These are phyloP conservation scores for Pharus latifolius DNA, from an alignment of 176 grass and related monocot species.

Conservation along the genomic window DNA sequence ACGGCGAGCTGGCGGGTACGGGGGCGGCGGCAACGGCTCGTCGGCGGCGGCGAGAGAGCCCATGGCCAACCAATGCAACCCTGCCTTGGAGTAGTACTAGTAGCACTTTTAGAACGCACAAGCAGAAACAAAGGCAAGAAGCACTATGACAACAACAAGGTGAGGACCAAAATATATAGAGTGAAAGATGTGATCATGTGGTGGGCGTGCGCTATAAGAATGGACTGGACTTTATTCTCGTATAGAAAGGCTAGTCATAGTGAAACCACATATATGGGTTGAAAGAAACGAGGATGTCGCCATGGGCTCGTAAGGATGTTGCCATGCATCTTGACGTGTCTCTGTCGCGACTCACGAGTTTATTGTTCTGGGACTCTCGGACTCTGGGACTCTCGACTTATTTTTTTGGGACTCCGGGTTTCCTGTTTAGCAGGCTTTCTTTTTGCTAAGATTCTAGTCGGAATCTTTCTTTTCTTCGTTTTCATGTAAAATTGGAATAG, in stretches of 20 bases:
- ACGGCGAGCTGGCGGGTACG: conserved; percentile 57
- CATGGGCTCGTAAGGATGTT: conserved; percentile 37
- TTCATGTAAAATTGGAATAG: neutral
- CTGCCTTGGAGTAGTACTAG: neutral
- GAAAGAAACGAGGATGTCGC: conserved; percentile 27
- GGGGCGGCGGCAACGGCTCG: conserved; percentile 26
- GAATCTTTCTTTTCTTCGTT: neutral
- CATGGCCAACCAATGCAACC: conserved; percentile 19
- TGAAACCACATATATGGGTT: neutral
- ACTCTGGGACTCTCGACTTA: too few species aligned
- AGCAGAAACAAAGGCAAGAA: neutral
- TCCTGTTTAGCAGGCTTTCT: neutral
- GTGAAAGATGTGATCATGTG: conserved; percentile 7
- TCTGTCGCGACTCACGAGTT: too few species aligned
- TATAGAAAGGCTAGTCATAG: neutral
- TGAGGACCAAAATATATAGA: neutral
- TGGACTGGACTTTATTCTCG: neutral
- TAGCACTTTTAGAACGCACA: neutral
- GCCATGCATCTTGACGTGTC: conserved; percentile 20
- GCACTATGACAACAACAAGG: neutral
- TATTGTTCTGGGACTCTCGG: too few species aligned
- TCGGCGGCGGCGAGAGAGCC: conserved; percentile 35
- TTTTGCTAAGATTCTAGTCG: neutral
- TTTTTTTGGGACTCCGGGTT: neutral
- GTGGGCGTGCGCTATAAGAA: neutral